Evolutionary conservation across 2,329 filamentous ascomycete genomes (phyloP).

Genomic region (Claviceps lovelessii): DNA sequence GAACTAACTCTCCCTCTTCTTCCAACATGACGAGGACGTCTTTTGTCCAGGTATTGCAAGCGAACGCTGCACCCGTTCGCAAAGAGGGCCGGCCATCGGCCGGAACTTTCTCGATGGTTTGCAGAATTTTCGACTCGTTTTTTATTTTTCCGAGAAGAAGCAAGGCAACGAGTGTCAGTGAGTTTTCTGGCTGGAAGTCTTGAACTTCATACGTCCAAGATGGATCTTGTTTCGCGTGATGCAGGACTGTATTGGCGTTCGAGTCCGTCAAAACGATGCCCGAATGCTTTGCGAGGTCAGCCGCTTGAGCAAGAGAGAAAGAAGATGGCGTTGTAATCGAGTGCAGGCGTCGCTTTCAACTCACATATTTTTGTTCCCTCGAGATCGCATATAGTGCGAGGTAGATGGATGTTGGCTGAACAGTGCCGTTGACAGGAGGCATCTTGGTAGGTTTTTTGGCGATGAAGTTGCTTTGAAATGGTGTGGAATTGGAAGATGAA

Average conservation of each 20-base stretch:
- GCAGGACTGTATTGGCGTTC: neutral
- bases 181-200: neutral
- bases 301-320: neutral
- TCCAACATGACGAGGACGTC: too few species aligned
- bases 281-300: neutral
- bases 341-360: neutral
- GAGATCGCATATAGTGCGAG: too few species aligned
- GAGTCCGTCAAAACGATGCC: neutral
- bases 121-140: neutral
- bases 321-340: neutral
- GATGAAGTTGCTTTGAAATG: too few species aligned
- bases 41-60: neutral
- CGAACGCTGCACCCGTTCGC: neutral
- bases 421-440: too few species aligned
- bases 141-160: neutral
- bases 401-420: too few species aligned
- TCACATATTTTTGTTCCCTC: neutral
- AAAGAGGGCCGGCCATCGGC: neutral
- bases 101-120: neutral
- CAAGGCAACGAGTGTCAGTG: neutral
- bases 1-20: too few species aligned
- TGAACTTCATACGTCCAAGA: neutral
- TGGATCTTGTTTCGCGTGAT: neutral
- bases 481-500: too few species aligned
- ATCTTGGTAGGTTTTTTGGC: too few species aligned